Evolutionary conservation across 2,329 filamentous ascomycete genomes (phyloP).

Genomic region (Chaetomium sp.): DNA sequence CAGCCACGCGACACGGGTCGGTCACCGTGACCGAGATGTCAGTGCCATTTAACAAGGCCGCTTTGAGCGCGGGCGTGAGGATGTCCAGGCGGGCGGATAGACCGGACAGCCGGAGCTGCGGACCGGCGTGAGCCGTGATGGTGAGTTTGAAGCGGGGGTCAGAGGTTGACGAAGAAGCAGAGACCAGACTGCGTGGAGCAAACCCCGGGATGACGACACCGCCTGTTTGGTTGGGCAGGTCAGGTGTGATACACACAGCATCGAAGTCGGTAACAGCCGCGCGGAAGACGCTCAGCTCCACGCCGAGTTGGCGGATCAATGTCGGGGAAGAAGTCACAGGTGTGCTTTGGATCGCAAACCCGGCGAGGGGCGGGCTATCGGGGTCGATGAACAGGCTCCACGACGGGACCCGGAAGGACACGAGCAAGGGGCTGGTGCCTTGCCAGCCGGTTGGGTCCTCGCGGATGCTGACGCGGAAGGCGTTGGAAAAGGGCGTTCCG

Average conservation of each 20-base stretch:
- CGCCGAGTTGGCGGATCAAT: not conserved
- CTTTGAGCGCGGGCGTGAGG: too few relatives aligned
- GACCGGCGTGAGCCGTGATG: not conserved
- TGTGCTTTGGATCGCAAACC: not conserved
- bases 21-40: too few relatives aligned
- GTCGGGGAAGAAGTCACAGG: not conserved
- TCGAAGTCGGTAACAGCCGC: not conserved
- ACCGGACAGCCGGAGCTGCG: too few relatives aligned
- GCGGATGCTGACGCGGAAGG: slow-evolving; percentile 2
- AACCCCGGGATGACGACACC: not conserved
- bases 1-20: too few relatives aligned
- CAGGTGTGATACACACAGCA: slow-evolving; percentile 5
- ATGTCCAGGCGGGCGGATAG: too few relatives aligned
- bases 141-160: not conserved
- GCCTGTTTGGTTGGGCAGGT: slow-evolving; percentile 1
- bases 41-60: too few relatives aligned
- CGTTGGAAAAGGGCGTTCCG: not conserved
- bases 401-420: slow-evolving; percentile 9
- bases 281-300: not conserved
- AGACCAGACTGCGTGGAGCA: not conserved
- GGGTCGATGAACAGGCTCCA: slow-evolving; percentile 5
- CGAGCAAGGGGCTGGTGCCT: slow-evolving; percentile 1
- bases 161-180: too few relatives aligned
- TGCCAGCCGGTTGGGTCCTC: slow-evolving; percentile 9
- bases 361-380: not conserved